Evolutionary conservation across 1,284 basidiomycete genomes (phyloP), one percentile per base, ranked within the genome.

Genomic region (Mrakiaceae sp.): DNA sequence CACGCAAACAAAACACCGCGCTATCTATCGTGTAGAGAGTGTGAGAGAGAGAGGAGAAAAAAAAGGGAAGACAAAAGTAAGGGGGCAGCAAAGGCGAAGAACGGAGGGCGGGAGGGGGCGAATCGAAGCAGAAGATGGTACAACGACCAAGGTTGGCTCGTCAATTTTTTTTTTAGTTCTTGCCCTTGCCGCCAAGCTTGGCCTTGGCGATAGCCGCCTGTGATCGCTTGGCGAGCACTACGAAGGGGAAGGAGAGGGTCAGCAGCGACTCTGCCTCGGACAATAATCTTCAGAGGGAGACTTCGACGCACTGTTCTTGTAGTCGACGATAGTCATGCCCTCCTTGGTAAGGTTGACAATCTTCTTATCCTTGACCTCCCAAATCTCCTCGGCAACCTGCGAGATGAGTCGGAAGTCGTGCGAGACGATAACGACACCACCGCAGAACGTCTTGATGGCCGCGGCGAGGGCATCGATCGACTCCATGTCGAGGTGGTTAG

Each of bases 361-460:
- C 76, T 90, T 91, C 78, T 87, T 87, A 76, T 93, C 83, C 76
- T 92, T 92, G 67, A 98, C 95, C 78, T 98, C 95, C 95, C 95
- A 98, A 10, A 98, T 84, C 76, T 98, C 94, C 75, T 98, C 87
- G 63, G 91, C 93, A 57, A 96, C 92, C 79, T 96, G 93, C 63
- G 87, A 88, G 75, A 95, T 95, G 68, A 95, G 84, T 73, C 90
- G 87, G 87, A 96, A 96, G 77, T 96, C 91, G 81, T 96, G 93
- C 57, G 92, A 95, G 69, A 96, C 92, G 73, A 96, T 95, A 68
- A 96, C 95, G 60, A 98, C 96, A 75, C 95, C 95, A 68, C 96
- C 95, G 74, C 91, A 87, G 75, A 93, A 98, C 74, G 90, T 90
- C 79, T 96, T 96, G 81, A 98, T 98, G 60, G 95, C 94, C 46